Base-by-base conservation (phyloP, 2,329 filamentous ascomycete species). In the Fusarium sacchari region DNA sequence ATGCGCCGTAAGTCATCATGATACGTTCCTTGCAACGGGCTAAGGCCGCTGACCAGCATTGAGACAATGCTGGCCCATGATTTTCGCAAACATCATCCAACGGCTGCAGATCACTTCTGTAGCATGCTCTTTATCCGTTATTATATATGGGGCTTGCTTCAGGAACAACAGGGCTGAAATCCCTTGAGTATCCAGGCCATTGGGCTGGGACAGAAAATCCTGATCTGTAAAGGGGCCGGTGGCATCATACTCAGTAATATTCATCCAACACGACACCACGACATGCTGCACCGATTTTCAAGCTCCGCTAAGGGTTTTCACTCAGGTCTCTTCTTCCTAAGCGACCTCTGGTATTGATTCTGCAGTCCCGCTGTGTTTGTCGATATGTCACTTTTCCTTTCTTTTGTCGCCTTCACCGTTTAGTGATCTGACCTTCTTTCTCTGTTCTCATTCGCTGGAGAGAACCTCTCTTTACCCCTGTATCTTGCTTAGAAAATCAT, bases 321-420 rank as follows among this genome's bases (percentile, higher is more conserved):
- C 11, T 50, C 6, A 5, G 17, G 5, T 24, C 5, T 39, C 17
- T 12, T 62, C 20, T 12, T 53, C 9, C 24, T 30, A 26, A 9
- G 15, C 6, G 2, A 26, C 14, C 15, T 36, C 30, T 14, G n/a
- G n/a, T n/a, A n/a, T n/a, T n/a, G n/a, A n/a, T 52, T 8, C n/a
- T 53, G 12, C 14, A 42, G 30, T 60, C 32, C 18, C 43, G 3
- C 26, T 13, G 3, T 22, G 3, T 20, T 37, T 37, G 14, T 20
- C 36, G 55, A 66, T 55, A 30, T 26, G 37, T 73, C 69, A 52
- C 12, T 50, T 61, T 65, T 40, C 1, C 8, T 40, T 72, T 44
- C 37, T 40, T 59, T 57, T 69, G 32, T 26, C 4, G 6, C 22
- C 7, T 49, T 49, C 20, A 14, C 18, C 14, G 30, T 46, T 28